These are phyloP conservation scores for Ambispora gerdemannii DNA, from an alignment of 192 early-diverging fungal genomes.

Conservation along the genomic window DNA sequence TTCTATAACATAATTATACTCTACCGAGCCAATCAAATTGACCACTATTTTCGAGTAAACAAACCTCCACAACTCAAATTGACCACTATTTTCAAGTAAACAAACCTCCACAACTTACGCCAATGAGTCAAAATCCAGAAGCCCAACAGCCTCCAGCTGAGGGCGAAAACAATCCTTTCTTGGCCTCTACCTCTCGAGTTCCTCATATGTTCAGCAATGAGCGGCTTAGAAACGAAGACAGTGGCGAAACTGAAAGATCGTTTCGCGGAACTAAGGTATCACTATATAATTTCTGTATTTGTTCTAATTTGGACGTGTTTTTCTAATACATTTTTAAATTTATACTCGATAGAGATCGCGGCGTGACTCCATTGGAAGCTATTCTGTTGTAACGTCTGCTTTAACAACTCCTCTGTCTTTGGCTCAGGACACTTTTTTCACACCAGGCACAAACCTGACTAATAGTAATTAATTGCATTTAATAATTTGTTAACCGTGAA, in stretches of 20 bases:
- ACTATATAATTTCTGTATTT: too few species aligned
- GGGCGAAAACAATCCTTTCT: not conserved
- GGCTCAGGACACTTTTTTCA: not conserved
- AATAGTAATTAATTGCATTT: too few species aligned
- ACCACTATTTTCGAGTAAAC: not conserved
- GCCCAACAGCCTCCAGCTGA: not conserved
- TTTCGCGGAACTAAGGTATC: not conserved
- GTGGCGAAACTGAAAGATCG: not conserved
- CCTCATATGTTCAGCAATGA: not conserved
- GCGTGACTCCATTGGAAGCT: not conserved
- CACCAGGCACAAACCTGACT: not conserved
- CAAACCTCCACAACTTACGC: not conserved
- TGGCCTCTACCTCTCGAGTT: not conserved
- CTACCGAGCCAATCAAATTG: too few species aligned
- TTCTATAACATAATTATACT: too few species aligned
- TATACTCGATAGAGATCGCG: not conserved
- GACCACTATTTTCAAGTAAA: not conserved
- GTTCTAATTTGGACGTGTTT: too few species aligned
- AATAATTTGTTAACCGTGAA: too few species aligned
- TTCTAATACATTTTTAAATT: too few species aligned
- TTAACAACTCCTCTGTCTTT: not conserved
- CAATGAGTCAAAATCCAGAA: not conserved
- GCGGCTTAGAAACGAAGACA: not conserved
- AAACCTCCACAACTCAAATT: too few species aligned
- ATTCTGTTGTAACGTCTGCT: not conserved